Conservation (phyloP, 169 alveolate genomes). For the Plasmodium ovale region DNA sequence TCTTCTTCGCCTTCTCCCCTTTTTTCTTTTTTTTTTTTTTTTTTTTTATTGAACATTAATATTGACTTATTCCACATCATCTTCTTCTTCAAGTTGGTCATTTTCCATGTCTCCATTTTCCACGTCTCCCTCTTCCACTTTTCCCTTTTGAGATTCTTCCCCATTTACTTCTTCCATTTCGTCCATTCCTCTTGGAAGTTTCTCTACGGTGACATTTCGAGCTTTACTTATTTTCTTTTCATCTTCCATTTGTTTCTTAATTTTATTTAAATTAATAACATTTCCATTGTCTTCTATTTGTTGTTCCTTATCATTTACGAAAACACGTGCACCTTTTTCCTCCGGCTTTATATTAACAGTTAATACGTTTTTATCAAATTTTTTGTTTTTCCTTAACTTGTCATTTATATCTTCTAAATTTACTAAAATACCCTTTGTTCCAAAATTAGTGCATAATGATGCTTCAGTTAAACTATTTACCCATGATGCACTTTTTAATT, state of each 20-base stretch:
- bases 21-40: slow-evolving; percentile 12
- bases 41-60: no score
- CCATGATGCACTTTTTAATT: slow-evolving; percentile 48
- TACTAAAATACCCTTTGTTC: slow-evolving; percentile 37
- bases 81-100: no score
- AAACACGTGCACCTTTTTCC: slow-evolving; percentile 27
- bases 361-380: slow-evolving; percentile 13
- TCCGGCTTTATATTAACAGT: slow-evolving; percentile 56
- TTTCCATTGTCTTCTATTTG: slow-evolving; percentile 12
- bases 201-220: no score
- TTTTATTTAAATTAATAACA: slow-evolving; percentile 51
- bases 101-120: no score
- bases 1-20: not conserved
- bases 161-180: slow-evolving; percentile 10
- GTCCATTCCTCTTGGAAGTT: no score
- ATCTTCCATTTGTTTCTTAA: slow-evolving; percentile 55
- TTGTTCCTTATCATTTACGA: slow-evolving; percentile 37
- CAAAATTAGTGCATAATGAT: slow-evolving; percentile 44
- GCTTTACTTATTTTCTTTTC: slow-evolving; percentile 20
- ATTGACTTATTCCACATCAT: no score
- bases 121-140: no score
- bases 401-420: slow-evolving; percentile 20
- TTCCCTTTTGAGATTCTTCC: not conserved
- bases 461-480: slow-evolving; percentile 61
- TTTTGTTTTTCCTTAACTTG: slow-evolving; percentile 14